A percentile compares a stretch with the other conserved stretches of the same genome.
Conservation (phyloP, 78 protist species). For the Dictyostelium citrinum region DNA sequence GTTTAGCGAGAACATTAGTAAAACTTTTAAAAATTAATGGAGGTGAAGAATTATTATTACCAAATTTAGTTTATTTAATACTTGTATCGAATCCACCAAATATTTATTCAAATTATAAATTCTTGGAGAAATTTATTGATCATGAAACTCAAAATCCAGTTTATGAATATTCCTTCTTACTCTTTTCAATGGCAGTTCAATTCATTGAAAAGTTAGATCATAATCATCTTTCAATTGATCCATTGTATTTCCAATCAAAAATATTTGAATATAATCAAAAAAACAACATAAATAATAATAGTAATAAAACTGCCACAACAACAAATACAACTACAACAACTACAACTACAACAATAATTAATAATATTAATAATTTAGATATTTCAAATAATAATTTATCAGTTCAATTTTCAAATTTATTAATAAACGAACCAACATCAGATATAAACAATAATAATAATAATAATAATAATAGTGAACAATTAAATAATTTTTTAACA, state of each 20-base stretch:
- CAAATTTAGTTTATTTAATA: constrained; percentile 41
- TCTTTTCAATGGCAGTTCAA: constrained; percentile 50
- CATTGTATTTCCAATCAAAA: neutral
- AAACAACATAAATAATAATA: neutral
- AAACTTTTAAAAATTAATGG: neutral
- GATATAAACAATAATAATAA: neutral
- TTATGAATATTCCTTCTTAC: neutral
- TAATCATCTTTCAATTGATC: constrained; percentile 38
- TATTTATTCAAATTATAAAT: constrained; percentile 34
- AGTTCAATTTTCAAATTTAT: neutral
- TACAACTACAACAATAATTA: neutral
- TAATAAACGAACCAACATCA: neutral
- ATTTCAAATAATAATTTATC: neutral
- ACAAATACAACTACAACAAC: neutral
- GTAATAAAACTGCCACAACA: neutral
- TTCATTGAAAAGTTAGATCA: constrained; percentile 59
- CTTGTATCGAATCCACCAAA: constrained; percentile 42
- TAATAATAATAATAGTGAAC: neutral
- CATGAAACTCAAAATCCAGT: constrained; percentile 2
- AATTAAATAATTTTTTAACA: neutral
- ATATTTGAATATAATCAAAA: constrained; percentile 6
- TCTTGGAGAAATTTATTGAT: constrained; percentile 17
- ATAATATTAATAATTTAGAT: neutral
- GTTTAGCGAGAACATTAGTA: constrained; percentile 28
- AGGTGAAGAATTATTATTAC: constrained; percentile 37